Conservation (phyloP, 2,329 filamentous ascomycete species). For the Fusarium pseudocircinatum region DNA sequence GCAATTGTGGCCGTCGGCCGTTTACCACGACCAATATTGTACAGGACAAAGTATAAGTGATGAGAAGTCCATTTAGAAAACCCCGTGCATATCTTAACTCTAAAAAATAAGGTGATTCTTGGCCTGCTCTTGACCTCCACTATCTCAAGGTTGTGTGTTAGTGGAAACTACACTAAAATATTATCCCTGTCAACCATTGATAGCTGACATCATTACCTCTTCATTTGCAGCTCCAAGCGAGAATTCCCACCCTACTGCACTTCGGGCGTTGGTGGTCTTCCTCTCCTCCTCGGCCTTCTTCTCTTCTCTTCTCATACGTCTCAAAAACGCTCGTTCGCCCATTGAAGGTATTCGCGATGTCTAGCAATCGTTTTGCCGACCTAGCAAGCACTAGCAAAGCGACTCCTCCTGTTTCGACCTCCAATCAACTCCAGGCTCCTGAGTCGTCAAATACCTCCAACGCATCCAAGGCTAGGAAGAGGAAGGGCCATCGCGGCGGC, state of each 20-base stretch:
- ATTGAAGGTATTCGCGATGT: slow-evolving; percentile 39
- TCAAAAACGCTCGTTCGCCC: background rate
- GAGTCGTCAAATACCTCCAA: slow-evolving; percentile 32
- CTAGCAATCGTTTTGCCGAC: slow-evolving; percentile 47
- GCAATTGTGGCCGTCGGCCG: background rate
- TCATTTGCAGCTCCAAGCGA: slow-evolving; percentile 18
- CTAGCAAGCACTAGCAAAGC: slow-evolving; percentile 33
- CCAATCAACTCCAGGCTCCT: slow-evolving; percentile 17
- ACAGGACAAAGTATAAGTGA: background rate
- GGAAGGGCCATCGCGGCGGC: slow-evolving; percentile 77
- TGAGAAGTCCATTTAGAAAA: background rate
- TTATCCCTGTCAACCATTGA: slow-evolving; percentile 2
- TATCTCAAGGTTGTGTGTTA: background rate
- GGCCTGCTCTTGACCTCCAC: background rate
- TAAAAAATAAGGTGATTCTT: background rate
- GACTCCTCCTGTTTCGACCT: slow-evolving; percentile 7
- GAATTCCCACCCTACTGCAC: slow-evolving; percentile 1
- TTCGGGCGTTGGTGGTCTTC: slow-evolving; percentile 6
- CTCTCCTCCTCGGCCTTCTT: background rate
- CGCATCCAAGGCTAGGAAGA: slow-evolving; percentile 61
- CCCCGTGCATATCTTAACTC: background rate
- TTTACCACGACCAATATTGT: background rate
- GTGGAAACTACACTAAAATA: slow-evolving; percentile 15
- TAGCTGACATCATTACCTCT: slow-evolving; percentile 44
- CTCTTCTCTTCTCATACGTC: background rate